A percentile compares a stretch with the other conserved stretches of the same genome.
Conservation (phyloP, 768 basidiomycete species). For the Suillus americanus region DNA sequence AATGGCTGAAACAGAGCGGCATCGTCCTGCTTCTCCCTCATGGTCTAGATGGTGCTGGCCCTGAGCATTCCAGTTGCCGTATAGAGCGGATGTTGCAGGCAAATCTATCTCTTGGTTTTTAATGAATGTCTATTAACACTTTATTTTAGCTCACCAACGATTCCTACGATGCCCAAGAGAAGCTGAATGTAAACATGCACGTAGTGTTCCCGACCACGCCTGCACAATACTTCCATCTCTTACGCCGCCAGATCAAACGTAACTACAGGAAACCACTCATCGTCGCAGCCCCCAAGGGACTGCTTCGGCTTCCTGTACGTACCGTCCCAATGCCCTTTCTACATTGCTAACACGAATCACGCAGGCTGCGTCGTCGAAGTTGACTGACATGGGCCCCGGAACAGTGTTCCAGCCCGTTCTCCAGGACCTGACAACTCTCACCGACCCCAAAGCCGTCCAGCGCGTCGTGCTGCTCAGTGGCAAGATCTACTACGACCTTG, state of each 20-base stretch:
- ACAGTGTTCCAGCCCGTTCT: conserved; percentile 71
- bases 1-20: conserved; percentile 92
- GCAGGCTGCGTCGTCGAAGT: conserved; percentile 71
- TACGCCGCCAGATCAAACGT: conserved; percentile 81
- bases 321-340: background rate
- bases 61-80: conserved; percentile 88
- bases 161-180: conserved; percentile 35
- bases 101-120: background rate
- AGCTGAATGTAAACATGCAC: conserved; percentile 74
- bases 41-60: conserved; percentile 89
- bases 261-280: conserved; percentile 88
- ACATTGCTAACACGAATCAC: background rate
- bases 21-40: conserved; percentile 86
- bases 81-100: conserved; percentile 92
- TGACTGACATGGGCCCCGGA: conserved; percentile 59
- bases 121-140: background rate
- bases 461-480: conserved; percentile 78
- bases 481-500: conserved; percentile 87
- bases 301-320: conserved; percentile 72
- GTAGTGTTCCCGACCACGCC: conserved; percentile 86
- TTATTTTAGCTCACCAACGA: conserved; percentile 75
- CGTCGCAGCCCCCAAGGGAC: conserved; percentile 81
- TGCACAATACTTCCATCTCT: conserved; percentile 89
- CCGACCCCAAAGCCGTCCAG: conserved; percentile 36
- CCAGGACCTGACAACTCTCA: conserved; percentile 40